A percentile compares a stretch with the other conserved stretches of the same genome.
Conservation (phyloP, 768 basidiomycete genomes). For the Cantharellus cinnabarinus region DNA sequence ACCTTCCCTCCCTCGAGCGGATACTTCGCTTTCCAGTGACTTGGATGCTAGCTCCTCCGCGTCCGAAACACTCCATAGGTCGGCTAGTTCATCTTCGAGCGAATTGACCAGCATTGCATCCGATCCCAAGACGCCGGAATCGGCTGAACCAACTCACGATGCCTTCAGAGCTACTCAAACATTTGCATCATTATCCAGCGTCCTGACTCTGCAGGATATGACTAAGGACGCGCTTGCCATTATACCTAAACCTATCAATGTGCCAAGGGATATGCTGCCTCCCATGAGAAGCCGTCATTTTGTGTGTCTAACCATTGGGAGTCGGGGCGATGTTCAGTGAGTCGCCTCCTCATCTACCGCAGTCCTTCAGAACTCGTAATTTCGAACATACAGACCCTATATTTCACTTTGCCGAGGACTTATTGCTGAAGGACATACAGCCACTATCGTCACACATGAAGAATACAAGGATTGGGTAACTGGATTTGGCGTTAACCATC, state of each 20-base stretch:
- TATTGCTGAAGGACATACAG: slow-evolving; percentile 23
- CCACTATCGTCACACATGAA: slow-evolving; percentile 30
- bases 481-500: slow-evolving; percentile 36
- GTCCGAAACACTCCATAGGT: too few relatives aligned
- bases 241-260: slow-evolving; percentile 29
- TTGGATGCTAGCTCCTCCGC: too few relatives aligned
- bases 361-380: not conserved
- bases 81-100: too few relatives aligned
- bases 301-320: slow-evolving; percentile 44
- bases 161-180: too few relatives aligned
- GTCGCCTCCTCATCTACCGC: not conserved
- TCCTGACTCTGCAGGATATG: slow-evolving; percentile 5
- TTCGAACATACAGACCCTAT: slow-evolving; percentile 16
- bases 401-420: slow-evolving; percentile 26
- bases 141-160: not conserved
- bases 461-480: slow-evolving; percentile 33
- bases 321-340: slow-evolving; percentile 29
- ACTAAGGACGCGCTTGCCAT: slow-evolving; percentile 15
- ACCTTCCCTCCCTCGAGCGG: too few relatives aligned
- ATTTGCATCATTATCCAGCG: too few relatives aligned
- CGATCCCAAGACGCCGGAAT: not conserved
- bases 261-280: slow-evolving; percentile 18
- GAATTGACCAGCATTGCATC: too few relatives aligned
- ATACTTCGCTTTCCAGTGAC: too few relatives aligned
- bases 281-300: slow-evolving; percentile 28